These are phyloP conservation scores for Ilex aquifolium DNA, from an alignment of 257 asterid genomes.

Conservation along the genomic window DNA sequence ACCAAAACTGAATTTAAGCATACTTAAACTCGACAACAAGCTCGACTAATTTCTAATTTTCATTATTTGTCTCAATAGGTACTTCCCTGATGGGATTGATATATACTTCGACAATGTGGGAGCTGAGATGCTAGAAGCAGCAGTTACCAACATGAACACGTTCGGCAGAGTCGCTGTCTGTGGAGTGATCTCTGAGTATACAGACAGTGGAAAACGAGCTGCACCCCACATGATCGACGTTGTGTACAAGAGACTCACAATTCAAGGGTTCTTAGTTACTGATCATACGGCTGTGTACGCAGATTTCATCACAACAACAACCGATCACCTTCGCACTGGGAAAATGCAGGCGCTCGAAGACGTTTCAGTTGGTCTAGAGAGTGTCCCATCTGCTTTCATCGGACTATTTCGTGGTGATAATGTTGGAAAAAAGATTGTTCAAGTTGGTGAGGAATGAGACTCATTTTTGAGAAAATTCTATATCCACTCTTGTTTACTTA, in stretches of 20 bases:
- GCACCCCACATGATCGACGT: conserved; percentile 45
- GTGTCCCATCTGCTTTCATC: conserved; percentile 44
- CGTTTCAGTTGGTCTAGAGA: conserved; percentile 45
- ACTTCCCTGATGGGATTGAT: conserved; percentile 69
- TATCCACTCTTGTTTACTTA: no score
- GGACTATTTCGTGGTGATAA: conserved; percentile 54
- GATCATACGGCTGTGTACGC: conserved; percentile 35
- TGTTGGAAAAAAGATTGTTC: conserved; percentile 52
- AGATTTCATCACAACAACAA: conserved; percentile 37
- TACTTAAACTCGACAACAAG: not conserved
- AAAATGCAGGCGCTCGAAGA: conserved; percentile 45
- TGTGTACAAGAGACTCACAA: conserved; percentile 50
- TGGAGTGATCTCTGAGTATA: conserved; percentile 67
- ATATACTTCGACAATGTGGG: conserved; percentile 80
- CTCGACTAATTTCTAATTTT: no score
- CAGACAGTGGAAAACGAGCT: conserved; percentile 23
- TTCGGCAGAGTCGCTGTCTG: conserved; percentile 66
- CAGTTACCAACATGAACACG: conserved; percentile 48
- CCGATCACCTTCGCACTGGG: conserved; percentile 31
- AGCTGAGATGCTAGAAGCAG: conserved; percentile 66
- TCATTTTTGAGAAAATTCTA: no score
- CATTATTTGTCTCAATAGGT: conserved; percentile 18
- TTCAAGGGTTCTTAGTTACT: conserved; percentile 54
- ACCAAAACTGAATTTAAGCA: no score
- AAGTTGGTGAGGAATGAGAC: conserved; percentile 27